phyloP scores from a whole-genome alignment of 352 stramenopile species.

The Phytopythium sindhum region DNA sequence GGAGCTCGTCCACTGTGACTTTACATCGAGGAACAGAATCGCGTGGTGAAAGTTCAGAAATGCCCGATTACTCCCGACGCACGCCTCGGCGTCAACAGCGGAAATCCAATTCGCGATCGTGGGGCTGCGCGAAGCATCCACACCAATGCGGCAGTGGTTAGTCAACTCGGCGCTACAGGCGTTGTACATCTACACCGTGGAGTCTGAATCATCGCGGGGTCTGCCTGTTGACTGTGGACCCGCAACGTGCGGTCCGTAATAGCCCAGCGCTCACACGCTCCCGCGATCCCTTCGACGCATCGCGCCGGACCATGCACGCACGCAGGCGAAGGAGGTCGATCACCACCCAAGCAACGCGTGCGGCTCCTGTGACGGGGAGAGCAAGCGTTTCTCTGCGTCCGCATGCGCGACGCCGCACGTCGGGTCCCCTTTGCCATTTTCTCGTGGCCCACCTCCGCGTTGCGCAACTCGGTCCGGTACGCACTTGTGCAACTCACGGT shows the following conservation, averaged over 20 bases:
- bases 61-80: not conserved
- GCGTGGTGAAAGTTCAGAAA: slow-evolving; percentile 1
- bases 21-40: not conserved
- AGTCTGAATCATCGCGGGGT: too few species aligned
- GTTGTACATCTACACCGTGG: too few species aligned
- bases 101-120: not conserved
- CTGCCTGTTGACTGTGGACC: not conserved
- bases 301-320: not conserved
- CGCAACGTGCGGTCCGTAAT: not conserved
- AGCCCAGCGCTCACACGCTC: not conserved
- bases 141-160: not conserved
- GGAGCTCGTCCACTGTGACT: not conserved
- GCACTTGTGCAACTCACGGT: not conserved
- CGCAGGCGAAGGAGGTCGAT: too few species aligned
- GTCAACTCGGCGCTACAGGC: not conserved
- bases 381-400: slow-evolving; percentile 4
- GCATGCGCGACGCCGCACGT: not conserved
- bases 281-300: not conserved
- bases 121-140: too few species aligned
- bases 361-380: slow-evolving; percentile 1
- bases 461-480: not conserved
- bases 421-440: not conserved
- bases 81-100: not conserved
- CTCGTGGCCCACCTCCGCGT: not conserved
- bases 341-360: not conserved